phyloP scores from a whole-genome alignment of 2,329 filamentous ascomycete genomes.

The Penicillium sp. region DNA sequence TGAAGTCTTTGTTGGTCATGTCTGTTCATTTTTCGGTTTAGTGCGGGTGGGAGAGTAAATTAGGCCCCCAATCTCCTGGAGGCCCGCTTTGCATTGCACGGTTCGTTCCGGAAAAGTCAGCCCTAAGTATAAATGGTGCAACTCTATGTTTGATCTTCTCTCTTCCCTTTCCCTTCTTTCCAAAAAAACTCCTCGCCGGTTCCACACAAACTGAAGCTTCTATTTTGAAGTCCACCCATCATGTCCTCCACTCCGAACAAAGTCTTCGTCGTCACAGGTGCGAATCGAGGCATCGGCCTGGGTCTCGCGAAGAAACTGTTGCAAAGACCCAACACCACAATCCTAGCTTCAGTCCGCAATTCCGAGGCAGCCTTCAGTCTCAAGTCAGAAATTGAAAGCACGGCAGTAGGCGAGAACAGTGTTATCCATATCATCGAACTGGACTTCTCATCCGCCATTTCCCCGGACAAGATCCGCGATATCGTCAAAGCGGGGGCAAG shows the following conservation, averaged over 20 bases:
- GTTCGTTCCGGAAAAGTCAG: not conserved
- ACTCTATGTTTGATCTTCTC: not conserved
- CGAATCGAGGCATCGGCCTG: slow-evolving; percentile 31
- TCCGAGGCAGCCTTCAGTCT: slow-evolving; percentile 11
- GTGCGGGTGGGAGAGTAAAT: no score
- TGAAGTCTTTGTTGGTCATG: no score
- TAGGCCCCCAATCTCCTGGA: not conserved
- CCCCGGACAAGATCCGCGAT: slow-evolving; percentile 11
- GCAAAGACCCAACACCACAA: slow-evolving; percentile 19
- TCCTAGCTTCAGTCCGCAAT: slow-evolving; percentile 27
- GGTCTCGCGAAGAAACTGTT: slow-evolving; percentile 25
- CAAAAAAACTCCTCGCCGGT: not conserved
- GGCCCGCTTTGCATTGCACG: not conserved
- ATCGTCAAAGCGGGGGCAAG: slow-evolving; percentile 13
- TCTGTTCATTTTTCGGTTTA: no score
- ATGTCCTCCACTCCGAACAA: slow-evolving; percentile 13
- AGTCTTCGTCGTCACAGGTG: slow-evolving; percentile 33
- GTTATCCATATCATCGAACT: slow-evolving; percentile 19
- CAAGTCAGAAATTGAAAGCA: not conserved
- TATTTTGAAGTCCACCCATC: not conserved
- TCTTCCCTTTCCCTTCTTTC: not conserved
- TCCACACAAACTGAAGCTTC: no score
- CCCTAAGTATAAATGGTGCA: slow-evolving; percentile 1
- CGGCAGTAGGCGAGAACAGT: slow-evolving; percentile 8
- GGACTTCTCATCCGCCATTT: slow-evolving; percentile 21